phyloP scores from a whole-genome alignment of 148 eudicot genomes.

The Cornus kousa region DNA sequence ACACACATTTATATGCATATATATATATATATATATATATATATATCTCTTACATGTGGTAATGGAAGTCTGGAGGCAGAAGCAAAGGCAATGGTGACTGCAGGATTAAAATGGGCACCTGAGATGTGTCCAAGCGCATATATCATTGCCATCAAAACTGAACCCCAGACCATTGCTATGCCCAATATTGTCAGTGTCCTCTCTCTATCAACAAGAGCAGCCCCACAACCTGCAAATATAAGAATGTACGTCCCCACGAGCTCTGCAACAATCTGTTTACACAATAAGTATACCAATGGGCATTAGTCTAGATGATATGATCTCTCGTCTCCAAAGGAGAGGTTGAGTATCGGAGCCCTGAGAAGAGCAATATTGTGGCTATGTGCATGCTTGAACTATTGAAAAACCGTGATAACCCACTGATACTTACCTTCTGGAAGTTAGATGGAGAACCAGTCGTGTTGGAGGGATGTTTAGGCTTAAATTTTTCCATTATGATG shows the following conservation, averaged over 20 bases:
- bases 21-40: too few relatives aligned
- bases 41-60: conserved; percentile 15
- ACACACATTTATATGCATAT: too few relatives aligned
- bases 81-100: conserved; percentile 43
- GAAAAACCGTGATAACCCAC: neutral
- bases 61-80: conserved; percentile 26
- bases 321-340: neutral
- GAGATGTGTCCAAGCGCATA: conserved; percentile 47
- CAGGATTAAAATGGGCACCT: conserved; percentile 49
- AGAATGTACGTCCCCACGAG: conserved; percentile 36
- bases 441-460: conserved; percentile 14
- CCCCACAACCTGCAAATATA: conserved; percentile 39
- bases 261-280: conserved; percentile 38
- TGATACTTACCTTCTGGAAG: conserved; percentile 25
- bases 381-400: neutral
- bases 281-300: neutral
- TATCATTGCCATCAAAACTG: conserved; percentile 28
- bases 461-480: neutral
- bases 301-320: neutral
- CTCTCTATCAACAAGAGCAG: conserved; percentile 39
- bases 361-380: too few relatives aligned
- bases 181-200: conserved; percentile 29
- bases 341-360: too few relatives aligned
- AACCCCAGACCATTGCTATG: conserved; percentile 37
- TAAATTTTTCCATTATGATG: conserved; percentile 7